Base-by-base conservation (phyloP, 805 yeast genomes). In the Zygotorulaspora chibaensis region DNA sequence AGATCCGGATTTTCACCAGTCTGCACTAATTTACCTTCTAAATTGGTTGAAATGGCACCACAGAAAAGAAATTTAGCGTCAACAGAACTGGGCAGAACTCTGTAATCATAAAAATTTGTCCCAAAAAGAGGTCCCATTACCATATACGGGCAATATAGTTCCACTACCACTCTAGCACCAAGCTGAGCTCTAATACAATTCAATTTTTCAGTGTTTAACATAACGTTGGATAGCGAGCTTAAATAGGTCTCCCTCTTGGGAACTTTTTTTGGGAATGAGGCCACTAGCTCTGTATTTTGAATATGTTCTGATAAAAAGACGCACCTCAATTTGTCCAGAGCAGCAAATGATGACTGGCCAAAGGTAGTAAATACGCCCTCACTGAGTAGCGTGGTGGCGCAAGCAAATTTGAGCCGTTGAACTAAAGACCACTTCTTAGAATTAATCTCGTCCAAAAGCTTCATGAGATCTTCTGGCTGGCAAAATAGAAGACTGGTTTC, bases 21-120 rank as follows among this genome's bases (percentile, higher is more conserved):
- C 42, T 67, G 61, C 20, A 70, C 68, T 9, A 83, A 52, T 59
- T 84, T 84, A 23, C 80, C 68, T 48, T 84, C 91, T 41, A 80
- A 47, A 2, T 82, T 68, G 44, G 83, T 83, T 0, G 79, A 70
- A 7, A 84, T 59, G 28, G 84, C 74, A 0, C 91, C 93, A 35
- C 71, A 65, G 28, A 74, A 73, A 8, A 63, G 57, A 18, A 75
- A 60, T 3, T 50, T 55, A 0, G 50, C 26, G 16, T 65, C 64
- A n/a, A 61, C 61, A 5, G 49, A 39, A 4, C 43, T 26, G 25
- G 69, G 65, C 17, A 80, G 58, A 0, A 75, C 62, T 45, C 93
- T 69, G 56, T 79, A 80, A 50, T 84, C 93, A 50, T 67, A 82
- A 33, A 75, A 68, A 56, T 83, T 85, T 1, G 83, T 79, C 35